Base-by-base conservation (phyloP, 495 filamentous ascomycete species). In the Annulohypoxylon nitens region DNA sequence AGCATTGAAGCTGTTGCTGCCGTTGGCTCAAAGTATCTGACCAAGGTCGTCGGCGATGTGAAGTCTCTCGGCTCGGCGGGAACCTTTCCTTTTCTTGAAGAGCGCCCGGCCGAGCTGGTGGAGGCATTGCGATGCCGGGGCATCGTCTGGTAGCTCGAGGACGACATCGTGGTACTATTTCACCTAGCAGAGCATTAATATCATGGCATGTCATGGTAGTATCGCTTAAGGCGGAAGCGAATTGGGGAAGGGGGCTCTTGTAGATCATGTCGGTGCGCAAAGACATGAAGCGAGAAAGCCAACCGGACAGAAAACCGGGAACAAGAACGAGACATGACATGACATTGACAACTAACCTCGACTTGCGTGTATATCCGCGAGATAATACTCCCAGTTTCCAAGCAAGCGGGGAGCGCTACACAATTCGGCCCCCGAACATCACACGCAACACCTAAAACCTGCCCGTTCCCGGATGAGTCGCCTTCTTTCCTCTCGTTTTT, bases 1-100 rank as follows among this genome's bases (percentile, higher is more conserved):
- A 97, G 92, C 81, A 94, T 89, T 4, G 93, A 93, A 3, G 91
- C 93, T 9, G 94, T 97, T 53, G 94, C 93, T 1, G 93, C 92
- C 75, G 92, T 95, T 39, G 94, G 90, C 71, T 94, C 92, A 73
- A 97, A 93, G 65, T 87, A 87, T 72, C 86, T 83, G 54, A 86
- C 82, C 47, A 83, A 64, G 6, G 84, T 77, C 48, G 83, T 86
- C 16, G 91, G 86, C 47, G 87, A 75, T 79, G 87, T 84, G 75
- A 81, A 85, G 59, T 85, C 84, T 70, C 80, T 81, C 70, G 79
- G 76, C 63, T 84, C 50, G 53, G 53, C 57, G 57, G 57, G 73
- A 41, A 74, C 77, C 69, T 81, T 85, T 67, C 78, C 83, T 66
- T 79, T 82, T 69, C 74, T 82, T 54, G 80, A 80, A 51, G 83